Percentiles rank a stretch among this genome's conserved stretches.
phyloP scores from a whole-genome alignment of 805 yeast genomes.

The Suhomyces sp. region DNA sequence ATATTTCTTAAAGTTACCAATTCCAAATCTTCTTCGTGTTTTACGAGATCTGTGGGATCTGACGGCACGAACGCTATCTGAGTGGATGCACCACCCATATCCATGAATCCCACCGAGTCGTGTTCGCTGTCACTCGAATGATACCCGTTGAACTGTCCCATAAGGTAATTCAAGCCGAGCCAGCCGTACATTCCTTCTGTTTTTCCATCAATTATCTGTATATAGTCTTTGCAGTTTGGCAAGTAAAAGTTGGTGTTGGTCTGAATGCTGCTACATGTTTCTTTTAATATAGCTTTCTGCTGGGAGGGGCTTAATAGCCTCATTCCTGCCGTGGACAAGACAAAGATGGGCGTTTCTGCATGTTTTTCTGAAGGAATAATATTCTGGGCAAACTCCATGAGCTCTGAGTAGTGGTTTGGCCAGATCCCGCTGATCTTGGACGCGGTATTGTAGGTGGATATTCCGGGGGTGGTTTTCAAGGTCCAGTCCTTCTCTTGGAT shows the following conservation, averaged over 20 bases:
- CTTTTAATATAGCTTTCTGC: slow-evolving; percentile 51
- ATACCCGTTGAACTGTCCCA: slow-evolving; percentile 58
- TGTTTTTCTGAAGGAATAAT: slow-evolving; percentile 65
- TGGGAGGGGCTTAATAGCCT: slow-evolving; percentile 61
- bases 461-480: slow-evolving; percentile 75
- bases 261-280: slow-evolving; percentile 58
- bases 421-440: slow-evolving; percentile 58
- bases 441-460: slow-evolving; percentile 54
- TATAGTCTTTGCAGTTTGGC: slow-evolving; percentile 63
- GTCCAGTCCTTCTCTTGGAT: slow-evolving; percentile 67
- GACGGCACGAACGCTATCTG: slow-evolving; percentile 92
- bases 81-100: slow-evolving; percentile 99
- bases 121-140: slow-evolving; percentile 37
- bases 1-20: slow-evolving; percentile 61
- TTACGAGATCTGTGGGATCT: slow-evolving; percentile 51
- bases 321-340: slow-evolving; percentile 98
- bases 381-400: slow-evolving; percentile 65
- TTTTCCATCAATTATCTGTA: slow-evolving; percentile 89
- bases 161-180: slow-evolving; percentile 84
- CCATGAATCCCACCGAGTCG: slow-evolving; percentile 88
- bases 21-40: slow-evolving; percentile 72
- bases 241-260: slow-evolving; percentile 55
- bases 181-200: slow-evolving; percentile 95
- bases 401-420: slow-evolving; percentile 61
- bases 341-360: slow-evolving; percentile 74